Conservation (phyloP, 2,329 filamentous ascomycete genomes). For the Exophiala aquamarina region DNA sequence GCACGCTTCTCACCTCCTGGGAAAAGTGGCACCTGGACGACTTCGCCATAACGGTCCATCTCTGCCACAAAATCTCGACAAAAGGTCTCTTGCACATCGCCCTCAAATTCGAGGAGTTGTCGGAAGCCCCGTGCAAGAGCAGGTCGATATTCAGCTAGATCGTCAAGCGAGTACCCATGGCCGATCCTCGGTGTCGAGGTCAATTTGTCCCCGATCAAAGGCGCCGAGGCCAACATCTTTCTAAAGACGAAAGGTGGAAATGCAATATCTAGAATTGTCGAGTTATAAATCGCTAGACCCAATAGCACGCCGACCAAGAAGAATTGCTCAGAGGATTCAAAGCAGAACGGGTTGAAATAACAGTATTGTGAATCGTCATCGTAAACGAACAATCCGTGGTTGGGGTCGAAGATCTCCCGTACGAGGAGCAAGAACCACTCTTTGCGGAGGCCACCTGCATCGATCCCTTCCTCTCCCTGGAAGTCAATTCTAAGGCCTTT, state of each 20-base stretch:
- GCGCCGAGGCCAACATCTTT: constrained; percentile 77
- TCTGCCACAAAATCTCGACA: constrained; percentile 79
- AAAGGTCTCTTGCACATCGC: constrained; percentile 77
- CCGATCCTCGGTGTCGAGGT: constrained; percentile 55
- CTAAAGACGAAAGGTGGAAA: constrained; percentile 87
- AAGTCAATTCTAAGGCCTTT: constrained; percentile 87
- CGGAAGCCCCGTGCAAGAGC: constrained; percentile 71
- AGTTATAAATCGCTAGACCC: constrained; percentile 91
- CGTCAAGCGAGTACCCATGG: constrained; percentile 75
- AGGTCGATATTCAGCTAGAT: constrained; percentile 80
- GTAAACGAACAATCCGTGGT: constrained; percentile 89
- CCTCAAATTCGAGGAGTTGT: constrained; percentile 77
- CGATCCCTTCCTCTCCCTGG: constrained; percentile 83
- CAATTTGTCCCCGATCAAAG: constrained; percentile 57
- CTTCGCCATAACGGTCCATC: constrained; percentile 72
- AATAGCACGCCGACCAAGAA: constrained; percentile 86
- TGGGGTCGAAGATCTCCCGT: constrained; percentile 85
- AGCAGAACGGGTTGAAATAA: constrained; percentile 88
- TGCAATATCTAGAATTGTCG: constrained; percentile 84
- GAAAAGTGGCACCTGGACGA: constrained; percentile 68
- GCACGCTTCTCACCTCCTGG: constrained; percentile 69
- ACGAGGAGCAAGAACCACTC: constrained; percentile 92
- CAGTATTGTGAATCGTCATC: constrained; percentile 88
- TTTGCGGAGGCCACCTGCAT: constrained; percentile 84
- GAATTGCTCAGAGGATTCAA: constrained; percentile 89